phyloP scores from a whole-genome alignment of 257 asterid species.

The Gardenia jasminoides region DNA sequence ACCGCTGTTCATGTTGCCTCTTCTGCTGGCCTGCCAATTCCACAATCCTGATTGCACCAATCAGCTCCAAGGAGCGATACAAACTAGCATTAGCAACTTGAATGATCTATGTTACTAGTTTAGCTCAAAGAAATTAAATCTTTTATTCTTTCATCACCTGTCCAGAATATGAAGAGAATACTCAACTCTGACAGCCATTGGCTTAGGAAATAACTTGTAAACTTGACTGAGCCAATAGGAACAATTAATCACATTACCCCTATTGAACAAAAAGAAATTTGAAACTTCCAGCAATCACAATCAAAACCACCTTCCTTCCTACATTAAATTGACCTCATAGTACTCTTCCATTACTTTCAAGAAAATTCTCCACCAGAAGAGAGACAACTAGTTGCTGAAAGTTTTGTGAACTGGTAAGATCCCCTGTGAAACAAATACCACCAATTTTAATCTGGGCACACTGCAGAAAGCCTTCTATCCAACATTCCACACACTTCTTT shows the following conservation, averaged over 20 bases:
- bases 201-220: slow-evolving; percentile 3
- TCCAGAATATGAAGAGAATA: slow-evolving; percentile 1
- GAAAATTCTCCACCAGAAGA: neutral
- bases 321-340: slow-evolving; percentile 21
- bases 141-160: neutral
- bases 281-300: slow-evolving; percentile 22
- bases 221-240: slow-evolving; percentile 4
- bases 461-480: neutral
- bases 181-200: slow-evolving; percentile 1
- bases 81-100: slow-evolving; percentile 13
- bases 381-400: neutral
- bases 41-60: slow-evolving; percentile 6
- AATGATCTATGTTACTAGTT: too few species aligned
- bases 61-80: slow-evolving; percentile 15
- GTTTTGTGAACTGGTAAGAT: neutral
- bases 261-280: slow-evolving; percentile 22
- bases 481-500: neutral
- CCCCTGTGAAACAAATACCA: neutral
- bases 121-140: slow-evolving; percentile 1
- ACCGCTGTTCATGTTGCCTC: too few species aligned
- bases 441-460: neutral
- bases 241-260: slow-evolving; percentile 17
- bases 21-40: too few species aligned
- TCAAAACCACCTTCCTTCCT: slow-evolving; percentile 11
- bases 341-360: slow-evolving; percentile 9